Evolutionary conservation across 176 grass and related monocot species (phyloP).

Genomic region (Paspalum notatum): DNA sequence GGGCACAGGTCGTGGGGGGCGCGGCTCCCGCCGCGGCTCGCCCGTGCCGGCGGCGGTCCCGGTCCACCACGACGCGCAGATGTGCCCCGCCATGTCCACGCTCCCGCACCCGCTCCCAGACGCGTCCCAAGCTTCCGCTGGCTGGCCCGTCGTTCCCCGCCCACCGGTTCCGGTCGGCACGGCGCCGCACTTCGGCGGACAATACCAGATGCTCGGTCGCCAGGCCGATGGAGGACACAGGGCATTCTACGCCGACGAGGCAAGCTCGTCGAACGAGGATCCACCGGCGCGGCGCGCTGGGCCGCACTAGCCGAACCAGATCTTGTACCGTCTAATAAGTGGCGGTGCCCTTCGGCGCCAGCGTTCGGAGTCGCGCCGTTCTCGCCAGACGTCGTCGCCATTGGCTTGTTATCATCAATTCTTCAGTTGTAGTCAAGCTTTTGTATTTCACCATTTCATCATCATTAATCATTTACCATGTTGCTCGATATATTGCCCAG

Average conservation of each 20-base stretch:
- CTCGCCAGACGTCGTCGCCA: neutral
- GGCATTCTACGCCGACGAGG: neutral
- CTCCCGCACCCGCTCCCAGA: neutral
- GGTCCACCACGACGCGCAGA: neutral
- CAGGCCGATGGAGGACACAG: neutral
- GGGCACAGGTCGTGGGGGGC: neutral
- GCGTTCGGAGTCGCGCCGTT: neutral
- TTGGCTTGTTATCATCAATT: too few species aligned
- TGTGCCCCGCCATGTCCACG: neutral
- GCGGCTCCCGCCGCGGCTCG: neutral
- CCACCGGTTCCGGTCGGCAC: neutral
- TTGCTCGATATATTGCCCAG: neutral
- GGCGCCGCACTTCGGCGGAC: neutral
- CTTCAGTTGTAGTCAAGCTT: too few species aligned
- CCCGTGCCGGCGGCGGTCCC: neutral
- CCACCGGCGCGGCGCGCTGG: neutral
- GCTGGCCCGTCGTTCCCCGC: neutral
- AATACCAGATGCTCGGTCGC: neutral
- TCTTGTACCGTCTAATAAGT: neutral
- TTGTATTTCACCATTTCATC: neutral
- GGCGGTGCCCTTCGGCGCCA: neutral
- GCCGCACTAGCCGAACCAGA: neutral
- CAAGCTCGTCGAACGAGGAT: constrained; percentile 20
- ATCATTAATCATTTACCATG: neutral
- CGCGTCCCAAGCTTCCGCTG: neutral